Base-by-base conservation (phyloP, 202 grass and related monocot species). In the Cymbopogon flexuosus region DNA sequence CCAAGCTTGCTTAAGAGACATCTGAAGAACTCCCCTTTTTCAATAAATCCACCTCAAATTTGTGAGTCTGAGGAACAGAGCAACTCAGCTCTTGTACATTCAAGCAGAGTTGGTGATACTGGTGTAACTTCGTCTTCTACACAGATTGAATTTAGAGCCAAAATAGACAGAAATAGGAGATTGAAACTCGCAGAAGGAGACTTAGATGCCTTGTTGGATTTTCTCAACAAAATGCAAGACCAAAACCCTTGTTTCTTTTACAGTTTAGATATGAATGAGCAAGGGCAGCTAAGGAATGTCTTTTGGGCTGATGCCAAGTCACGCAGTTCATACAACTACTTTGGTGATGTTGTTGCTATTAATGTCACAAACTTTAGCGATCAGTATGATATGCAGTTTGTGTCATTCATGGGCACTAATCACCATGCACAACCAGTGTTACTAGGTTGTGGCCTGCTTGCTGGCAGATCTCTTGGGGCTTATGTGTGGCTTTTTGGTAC, bases 401-500 rank as follows among this genome's bases (percentile, higher is more conserved):
- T 93, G 56, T 88, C 89, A 73, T 91, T 93, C 64, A 41, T 91
- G 47, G 91, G 94, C 36, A 86, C 85, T 54, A 93, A 93, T 78
- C 89, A 97, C 61, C 94, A 97, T 36, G 77, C 88, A 37, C 91
- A 91, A 37, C 65, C 85, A 68, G 79, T 93, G 27, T 81, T 97
- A 87, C 83, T 97, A 65, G 94, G 94, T 23, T 97, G 91, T 80
- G 91, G 91, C 58, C 59, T 97, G 22, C 65, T 93, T 62, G 87
- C 94, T 62, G 89, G 90, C 76, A 86, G 80, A 81, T 91, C 89
- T 68, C 86, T 87, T 62, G 91, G 84, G 77, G 84, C 87, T 41
- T 97, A 86, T 45, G 73, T 91, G 68, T 97, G 94, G 94, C 86
- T 97, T 91, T 97, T 97, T 22, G 90, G 84, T 84, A 88, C 84